Evolutionary conservation across 306 rosid genomes (phyloP), one percentile per base, ranked within the genome.

Genomic region (Alnus glutinosa): DNA sequence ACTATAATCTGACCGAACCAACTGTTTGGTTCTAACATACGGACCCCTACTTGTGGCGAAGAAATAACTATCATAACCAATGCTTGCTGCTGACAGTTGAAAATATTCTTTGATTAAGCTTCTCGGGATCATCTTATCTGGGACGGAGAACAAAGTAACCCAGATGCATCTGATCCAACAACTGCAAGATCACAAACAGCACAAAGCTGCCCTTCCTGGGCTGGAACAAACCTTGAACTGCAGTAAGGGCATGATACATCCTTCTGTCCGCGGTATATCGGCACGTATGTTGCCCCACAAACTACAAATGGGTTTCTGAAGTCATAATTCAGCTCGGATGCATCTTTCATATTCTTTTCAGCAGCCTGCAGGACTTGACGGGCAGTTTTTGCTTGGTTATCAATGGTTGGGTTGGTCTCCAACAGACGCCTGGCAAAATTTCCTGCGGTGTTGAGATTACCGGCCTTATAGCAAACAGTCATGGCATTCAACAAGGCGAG

Each of bases 331-430:
- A 94, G 88, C 78, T 86, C 79, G 50, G 88, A 75, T 51, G 86
- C 82, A 81, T 94, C 97, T 7, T 90, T 87, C 97, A 90, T 87
- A 81, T 87, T 94, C 89, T 74, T 92, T 88, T 92, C 98, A 59
- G 98, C 97, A 63, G 94, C 97, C 75, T 88, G 90, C 58, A 94
- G 86, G 73, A 94, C 97, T 85, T 94, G 98, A 80, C 98, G 84
- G n/a, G 98, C 93, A 32, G 83, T 83, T 89, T 85, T 94, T 23
- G 96, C 92, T 80, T 92, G 98, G 88, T 71, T 92, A 76, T 94
- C 98, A 51, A 74, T 30, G 19, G 89, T 88, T 36, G 98, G 98
- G 81, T 90, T 92, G 52, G 97, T 92, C 87, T 94, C 98, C 58
- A 94, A 85, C 14, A 94, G 84, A 77, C 98, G 88, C 79, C 97